A percentile compares a stretch with the other conserved stretches of the same genome.
Evolutionary conservation across 1,139 yeast species (phyloP).

Genomic region (Hansenula sp.): DNA sequence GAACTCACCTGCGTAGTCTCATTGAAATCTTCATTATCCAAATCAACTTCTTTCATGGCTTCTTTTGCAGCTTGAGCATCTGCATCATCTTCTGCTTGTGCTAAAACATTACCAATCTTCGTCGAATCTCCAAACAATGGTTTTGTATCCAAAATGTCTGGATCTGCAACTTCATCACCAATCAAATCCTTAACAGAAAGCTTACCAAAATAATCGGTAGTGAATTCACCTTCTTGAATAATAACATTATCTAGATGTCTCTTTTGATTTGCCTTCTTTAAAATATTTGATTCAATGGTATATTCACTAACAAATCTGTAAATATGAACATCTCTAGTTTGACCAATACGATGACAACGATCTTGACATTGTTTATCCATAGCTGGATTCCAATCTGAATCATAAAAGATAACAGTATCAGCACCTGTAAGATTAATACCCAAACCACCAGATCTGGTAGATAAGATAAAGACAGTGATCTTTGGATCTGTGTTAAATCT

Average conservation of each 20-base stretch:
- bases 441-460: constrained; percentile 96
- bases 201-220: constrained; percentile 92
- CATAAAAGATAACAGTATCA: constrained; percentile 97
- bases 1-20: constrained; percentile 20
- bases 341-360: constrained; percentile 98
- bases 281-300: constrained; percentile 92
- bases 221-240: constrained; percentile 97
- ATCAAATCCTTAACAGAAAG: constrained; percentile 85
- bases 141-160: constrained; percentile 28
- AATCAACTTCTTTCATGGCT: constrained; percentile 83
- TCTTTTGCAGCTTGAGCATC: constrained; percentile 89
- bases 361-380: constrained; percentile 99
- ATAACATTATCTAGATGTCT: constrained; percentile 92
- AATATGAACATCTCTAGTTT: constrained; percentile 94
- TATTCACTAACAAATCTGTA: constrained; percentile 94
- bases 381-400: constrained; percentile 99
- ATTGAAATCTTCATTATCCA: constrained; percentile 81
- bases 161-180: constrained; percentile 35
- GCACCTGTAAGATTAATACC: constrained; percentile 99
- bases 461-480: constrained; percentile 86
- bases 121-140: constrained; percentile 33
- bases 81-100: constrained; percentile 95
- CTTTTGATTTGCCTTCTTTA: constrained; percentile 93
- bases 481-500: constrained; percentile 82
- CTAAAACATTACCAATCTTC: constrained; percentile 64